Percentiles rank a stretch among this genome's conserved stretches.
Conservation (phyloP, 2,329 filamentous ascomycete species). For the Cordyceps cateniannulata region DNA sequence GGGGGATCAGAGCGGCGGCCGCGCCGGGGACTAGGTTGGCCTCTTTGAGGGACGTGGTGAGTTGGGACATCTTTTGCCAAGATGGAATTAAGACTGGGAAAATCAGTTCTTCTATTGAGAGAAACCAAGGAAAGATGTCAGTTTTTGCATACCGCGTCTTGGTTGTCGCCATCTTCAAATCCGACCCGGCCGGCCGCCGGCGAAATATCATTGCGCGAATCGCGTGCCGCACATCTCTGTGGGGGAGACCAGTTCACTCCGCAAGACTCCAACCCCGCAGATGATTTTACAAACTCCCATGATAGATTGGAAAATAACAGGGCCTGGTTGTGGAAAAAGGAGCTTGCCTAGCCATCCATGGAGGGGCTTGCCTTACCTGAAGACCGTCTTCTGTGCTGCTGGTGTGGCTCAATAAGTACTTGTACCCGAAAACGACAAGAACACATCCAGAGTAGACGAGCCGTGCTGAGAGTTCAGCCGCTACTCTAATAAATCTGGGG, state of each 20-base stretch:
- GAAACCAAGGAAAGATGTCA: background rate
- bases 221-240: background rate
- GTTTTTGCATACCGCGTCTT: background rate
- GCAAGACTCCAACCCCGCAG: background rate
- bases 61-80: slow-evolving; percentile 6
- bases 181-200: background rate
- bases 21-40: slow-evolving; percentile 35
- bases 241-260: background rate
- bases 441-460: too few species aligned
- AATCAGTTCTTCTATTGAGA: background rate
- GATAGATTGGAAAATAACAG: too few species aligned
- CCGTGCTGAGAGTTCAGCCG: too few species aligned
- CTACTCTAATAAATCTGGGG: too few species aligned
- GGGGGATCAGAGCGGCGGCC: slow-evolving; percentile 33
- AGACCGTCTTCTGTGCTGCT: too few species aligned
- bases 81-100: background rate
- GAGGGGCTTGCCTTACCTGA: too few species aligned
- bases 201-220: slow-evolving; percentile 9
- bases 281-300: background rate
- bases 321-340: background rate
- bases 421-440: too few species aligned
- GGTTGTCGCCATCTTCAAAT: background rate
- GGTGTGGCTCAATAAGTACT: too few species aligned
- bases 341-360: too few species aligned
- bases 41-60: slow-evolving; percentile 27